phyloP scores from a whole-genome alignment of 2,329 filamentous ascomycete species.

The Phoma sp. region DNA sequence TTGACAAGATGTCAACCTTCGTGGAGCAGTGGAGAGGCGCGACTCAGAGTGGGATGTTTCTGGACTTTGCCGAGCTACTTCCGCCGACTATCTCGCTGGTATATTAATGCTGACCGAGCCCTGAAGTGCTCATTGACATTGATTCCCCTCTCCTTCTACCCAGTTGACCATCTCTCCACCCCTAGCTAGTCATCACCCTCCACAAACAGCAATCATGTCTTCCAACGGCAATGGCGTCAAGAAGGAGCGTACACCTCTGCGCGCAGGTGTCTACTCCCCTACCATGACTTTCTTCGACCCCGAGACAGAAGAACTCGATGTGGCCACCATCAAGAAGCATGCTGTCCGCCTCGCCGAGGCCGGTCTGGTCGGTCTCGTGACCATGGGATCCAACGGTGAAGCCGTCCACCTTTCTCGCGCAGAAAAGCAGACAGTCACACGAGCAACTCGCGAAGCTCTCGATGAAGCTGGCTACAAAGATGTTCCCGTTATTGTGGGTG shows the following conservation, averaged over 20 bases:
- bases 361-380: slow-evolving; percentile 81
- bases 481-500: slow-evolving; percentile 82
- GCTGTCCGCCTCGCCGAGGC: slow-evolving; percentile 77
- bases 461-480: slow-evolving; percentile 78
- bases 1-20: slow-evolving; percentile 31
- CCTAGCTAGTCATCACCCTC: slow-evolving; percentile 17
- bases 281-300: slow-evolving; percentile 91
- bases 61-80: slow-evolving; percentile 42
- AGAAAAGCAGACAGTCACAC: slow-evolving; percentile 77
- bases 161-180: slow-evolving; percentile 6
- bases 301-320: slow-evolving; percentile 83
- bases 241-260: slow-evolving; percentile 63
- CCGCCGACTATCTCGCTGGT: slow-evolving; percentile 42
- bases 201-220: slow-evolving; percentile 26
- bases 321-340: slow-evolving; percentile 79
- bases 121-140: slow-evolving; percentile 21
- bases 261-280: slow-evolving; percentile 84
- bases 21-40: slow-evolving; percentile 29
- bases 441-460: slow-evolving; percentile 79
- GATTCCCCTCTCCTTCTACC: slow-evolving; percentile 24
- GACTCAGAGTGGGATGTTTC: slow-evolving; percentile 39
- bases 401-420: slow-evolving; percentile 81
- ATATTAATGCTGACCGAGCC: slow-evolving; percentile 49
- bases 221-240: slow-evolving; percentile 48
- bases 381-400: slow-evolving; percentile 91